Conservation (phyloP, 306 rosid genomes). For the Fragaria nilgerrensis region DNA sequence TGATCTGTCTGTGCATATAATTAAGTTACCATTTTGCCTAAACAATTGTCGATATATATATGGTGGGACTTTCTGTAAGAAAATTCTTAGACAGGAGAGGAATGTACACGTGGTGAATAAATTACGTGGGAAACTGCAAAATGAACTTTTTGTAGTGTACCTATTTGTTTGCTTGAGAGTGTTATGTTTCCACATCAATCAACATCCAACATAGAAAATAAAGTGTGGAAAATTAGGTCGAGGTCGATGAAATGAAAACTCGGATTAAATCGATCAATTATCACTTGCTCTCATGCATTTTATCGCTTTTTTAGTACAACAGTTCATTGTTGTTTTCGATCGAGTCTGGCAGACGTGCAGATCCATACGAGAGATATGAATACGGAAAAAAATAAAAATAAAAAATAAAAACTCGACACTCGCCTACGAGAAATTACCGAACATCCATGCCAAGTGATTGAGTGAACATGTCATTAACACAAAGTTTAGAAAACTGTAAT, state of each 20-base stretch:
- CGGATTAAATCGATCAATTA: not conserved
- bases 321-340: not conserved
- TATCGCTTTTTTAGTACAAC: not conserved
- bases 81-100: not conserved
- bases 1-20: no score
- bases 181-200: conserved; percentile 9
- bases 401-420: no score
- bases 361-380: no score
- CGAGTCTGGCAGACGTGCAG: not conserved
- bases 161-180: not conserved
- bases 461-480: no score
- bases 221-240: not conserved
- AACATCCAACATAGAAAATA: not conserved
- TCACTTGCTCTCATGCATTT: not conserved
- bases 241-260: not conserved
- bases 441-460: no score
- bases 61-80: no score
- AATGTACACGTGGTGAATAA: not conserved
- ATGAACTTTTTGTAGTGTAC: not conserved
- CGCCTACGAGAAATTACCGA: no score
- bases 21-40: no score
- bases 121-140: not conserved
- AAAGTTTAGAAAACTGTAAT: no score
- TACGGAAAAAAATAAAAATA: no score
- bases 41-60: no score